Conservation (phyloP, 1,284 basidiomycete species). For the Cronartium ribicola region DNA sequence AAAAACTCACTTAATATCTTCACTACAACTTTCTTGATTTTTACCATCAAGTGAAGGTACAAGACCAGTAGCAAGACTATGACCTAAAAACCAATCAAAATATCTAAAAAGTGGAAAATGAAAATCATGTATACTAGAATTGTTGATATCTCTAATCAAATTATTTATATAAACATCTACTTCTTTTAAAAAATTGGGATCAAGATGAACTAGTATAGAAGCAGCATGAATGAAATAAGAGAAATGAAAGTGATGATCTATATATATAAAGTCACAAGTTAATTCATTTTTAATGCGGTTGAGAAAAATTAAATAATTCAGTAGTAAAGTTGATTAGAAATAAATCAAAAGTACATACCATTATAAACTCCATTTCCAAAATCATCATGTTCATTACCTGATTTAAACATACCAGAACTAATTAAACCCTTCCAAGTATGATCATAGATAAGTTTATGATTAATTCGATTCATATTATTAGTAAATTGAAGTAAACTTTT, state of each 20-base stretch:
- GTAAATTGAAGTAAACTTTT: conserved; percentile 27
- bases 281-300: background rate
- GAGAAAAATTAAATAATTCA: too few relatives aligned
- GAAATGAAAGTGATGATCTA: conserved; percentile 43
- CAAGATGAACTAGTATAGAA: conserved; percentile 40
- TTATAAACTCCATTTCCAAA: conserved; percentile 42
- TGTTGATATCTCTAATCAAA: conserved; percentile 39
- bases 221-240: conserved; percentile 42
- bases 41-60: conserved; percentile 40
- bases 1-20: conserved; percentile 41
- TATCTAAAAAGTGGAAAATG: conserved; percentile 39
- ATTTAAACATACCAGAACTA: conserved; percentile 36
- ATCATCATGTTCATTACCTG: conserved; percentile 39
- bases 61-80: conserved; percentile 42
- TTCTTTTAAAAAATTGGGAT: conserved; percentile 19
- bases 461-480: conserved; percentile 12
- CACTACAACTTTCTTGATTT: conserved; percentile 44
- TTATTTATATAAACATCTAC: conserved; percentile 17
- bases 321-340: background rate
- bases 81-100: conserved; percentile 44
- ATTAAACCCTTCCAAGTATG: conserved; percentile 42
- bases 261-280: background rate
- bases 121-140: background rate
- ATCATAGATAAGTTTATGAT: conserved; percentile 38
- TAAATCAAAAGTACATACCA: conserved; percentile 10